These are phyloP conservation scores for Saturnispora diversa DNA, from an alignment of 805 yeast species.

Conservation along the genomic window DNA sequence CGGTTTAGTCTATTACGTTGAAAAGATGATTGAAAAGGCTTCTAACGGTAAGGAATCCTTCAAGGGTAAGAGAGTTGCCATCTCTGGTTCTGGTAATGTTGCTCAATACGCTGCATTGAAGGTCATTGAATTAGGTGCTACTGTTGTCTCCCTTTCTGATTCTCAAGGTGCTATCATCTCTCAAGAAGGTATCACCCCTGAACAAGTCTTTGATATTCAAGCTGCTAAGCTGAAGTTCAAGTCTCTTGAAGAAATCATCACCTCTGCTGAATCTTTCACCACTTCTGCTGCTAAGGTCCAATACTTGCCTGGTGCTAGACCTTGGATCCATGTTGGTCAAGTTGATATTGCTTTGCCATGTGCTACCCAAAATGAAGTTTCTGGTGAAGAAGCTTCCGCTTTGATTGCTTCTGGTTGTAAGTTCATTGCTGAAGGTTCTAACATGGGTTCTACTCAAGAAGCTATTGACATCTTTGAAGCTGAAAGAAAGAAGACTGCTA, in stretches of 20 bases:
- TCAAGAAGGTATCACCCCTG: slow-evolving; percentile 74
- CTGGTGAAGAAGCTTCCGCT: slow-evolving; percentile 94
- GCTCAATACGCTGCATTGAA: slow-evolving; percentile 98
- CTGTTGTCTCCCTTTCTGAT: slow-evolving; percentile 88
- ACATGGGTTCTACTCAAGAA: slow-evolving; percentile 98
- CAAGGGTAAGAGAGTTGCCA: slow-evolving; percentile 88
- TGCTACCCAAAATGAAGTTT: slow-evolving; percentile 97
- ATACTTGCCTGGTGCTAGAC: slow-evolving; percentile 90
- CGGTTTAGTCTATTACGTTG: slow-evolving; percentile 94
- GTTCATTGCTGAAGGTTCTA: slow-evolving; percentile 97
- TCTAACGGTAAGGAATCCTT: slow-evolving; percentile 82
- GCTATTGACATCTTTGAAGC: slow-evolving; percentile 94
- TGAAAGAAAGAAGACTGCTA: slow-evolving; percentile 43
- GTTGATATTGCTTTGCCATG: slow-evolving; percentile 95
- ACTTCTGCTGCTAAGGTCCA: slow-evolving; percentile 45
- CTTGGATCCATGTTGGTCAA: slow-evolving; percentile 88
- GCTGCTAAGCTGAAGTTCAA: slow-evolving; percentile 75
- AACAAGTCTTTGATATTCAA: slow-evolving; percentile 66
- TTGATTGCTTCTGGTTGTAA: slow-evolving; percentile 86
- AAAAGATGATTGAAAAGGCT: slow-evolving; percentile 94
- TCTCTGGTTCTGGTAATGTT: slow-evolving; percentile 98
- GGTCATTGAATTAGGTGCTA: slow-evolving; percentile 94
- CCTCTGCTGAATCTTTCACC: slow-evolving; percentile 46
- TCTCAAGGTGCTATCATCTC: slow-evolving; percentile 84
- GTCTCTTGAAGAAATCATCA: slow-evolving; percentile 61